Evolutionary conservation across 2,329 filamentous ascomycete species (phyloP).

Genomic region (Fusarium acutatum): DNA sequence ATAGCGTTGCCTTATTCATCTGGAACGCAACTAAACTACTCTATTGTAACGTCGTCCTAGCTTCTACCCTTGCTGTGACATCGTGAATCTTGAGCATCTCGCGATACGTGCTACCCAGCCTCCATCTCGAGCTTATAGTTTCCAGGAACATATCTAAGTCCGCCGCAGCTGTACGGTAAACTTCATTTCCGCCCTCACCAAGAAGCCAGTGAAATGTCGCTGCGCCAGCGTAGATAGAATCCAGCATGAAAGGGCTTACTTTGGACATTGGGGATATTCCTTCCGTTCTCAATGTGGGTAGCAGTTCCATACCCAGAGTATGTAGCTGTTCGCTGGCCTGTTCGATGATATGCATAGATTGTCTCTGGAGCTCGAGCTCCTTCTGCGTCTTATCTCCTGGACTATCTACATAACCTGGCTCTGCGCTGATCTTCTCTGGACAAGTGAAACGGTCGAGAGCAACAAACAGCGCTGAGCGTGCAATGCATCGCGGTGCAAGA

Average conservation of each 20-base stretch:
- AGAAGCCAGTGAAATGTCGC: not conserved
- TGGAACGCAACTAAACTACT: accelerated
- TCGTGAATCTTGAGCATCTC: not conserved
- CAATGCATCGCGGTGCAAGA: accelerated
- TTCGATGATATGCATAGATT: not conserved
- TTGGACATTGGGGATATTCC: not conserved
- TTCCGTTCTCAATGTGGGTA: accelerated
- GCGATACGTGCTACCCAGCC: not conserved
- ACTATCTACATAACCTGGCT: not conserved
- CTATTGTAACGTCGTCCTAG: not conserved
- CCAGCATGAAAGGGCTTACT: not conserved
- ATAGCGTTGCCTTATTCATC: accelerated
- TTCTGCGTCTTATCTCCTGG: not conserved
- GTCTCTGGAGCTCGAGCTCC: not conserved
- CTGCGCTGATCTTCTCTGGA: not conserved
- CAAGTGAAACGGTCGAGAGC: not conserved
- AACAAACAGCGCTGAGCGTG: not conserved
- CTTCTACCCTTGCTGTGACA: not conserved
- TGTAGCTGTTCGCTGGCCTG: not conserved
- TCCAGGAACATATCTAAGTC: accelerated
- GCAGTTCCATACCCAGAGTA: not conserved
- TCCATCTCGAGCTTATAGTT: not conserved
- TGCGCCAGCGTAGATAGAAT: not conserved
- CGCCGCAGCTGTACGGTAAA: not conserved
- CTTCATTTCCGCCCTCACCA: not conserved